Base-by-base conservation (phyloP, 192 early-diverging fungal genomes). In the Coemansia sp. region DNA sequence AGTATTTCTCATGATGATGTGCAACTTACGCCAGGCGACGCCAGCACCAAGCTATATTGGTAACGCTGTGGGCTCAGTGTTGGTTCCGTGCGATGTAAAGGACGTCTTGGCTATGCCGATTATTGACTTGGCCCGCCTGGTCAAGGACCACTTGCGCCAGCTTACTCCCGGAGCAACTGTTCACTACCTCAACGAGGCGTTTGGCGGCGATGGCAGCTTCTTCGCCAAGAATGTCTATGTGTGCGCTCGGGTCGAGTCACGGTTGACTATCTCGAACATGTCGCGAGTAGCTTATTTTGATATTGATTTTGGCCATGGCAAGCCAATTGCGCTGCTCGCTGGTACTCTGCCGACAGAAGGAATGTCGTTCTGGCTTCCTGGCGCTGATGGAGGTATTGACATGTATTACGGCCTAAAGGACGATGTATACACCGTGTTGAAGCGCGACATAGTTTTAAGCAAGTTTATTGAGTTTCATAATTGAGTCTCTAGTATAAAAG, bases 31-130 rank as follows among this genome's bases (percentile, higher is more conserved):
- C 39, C 15, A 37, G 0, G 45, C 63, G 11, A 62, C 62, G 0
- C 50, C 64, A n/a, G 66, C 66, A 32, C 51, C 69, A 1, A n/a
- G 64, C 55, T 72, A 77, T 21, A 62, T 77, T 36, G 75, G 75
- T 34, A 77, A 77, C 51, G 75, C 69, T 0, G 66, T 77, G 12
- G 60, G 51, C 32, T 42, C 69, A 0, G 75, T 67, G 1, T 65
- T 62, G 36, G 70, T 72, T 19, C 34, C 44, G 4, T 57, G 51
- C 15, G 68, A 55, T 5, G 7, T 62, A 39, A 51, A 23, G 31
- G 66, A 72, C 3, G 15, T 77, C 19, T 21, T 50, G n/a, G 3
- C 46, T 50, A 50, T 50, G 46, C 21, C 21, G 2, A 50, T 50
- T 50, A 21, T 50, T 10, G 46, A 50, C 19, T 50, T 50, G 46